Evolutionary conservation across 2,329 filamentous ascomycete species (phyloP).

Genomic region (Neurospora crassa): DNA sequence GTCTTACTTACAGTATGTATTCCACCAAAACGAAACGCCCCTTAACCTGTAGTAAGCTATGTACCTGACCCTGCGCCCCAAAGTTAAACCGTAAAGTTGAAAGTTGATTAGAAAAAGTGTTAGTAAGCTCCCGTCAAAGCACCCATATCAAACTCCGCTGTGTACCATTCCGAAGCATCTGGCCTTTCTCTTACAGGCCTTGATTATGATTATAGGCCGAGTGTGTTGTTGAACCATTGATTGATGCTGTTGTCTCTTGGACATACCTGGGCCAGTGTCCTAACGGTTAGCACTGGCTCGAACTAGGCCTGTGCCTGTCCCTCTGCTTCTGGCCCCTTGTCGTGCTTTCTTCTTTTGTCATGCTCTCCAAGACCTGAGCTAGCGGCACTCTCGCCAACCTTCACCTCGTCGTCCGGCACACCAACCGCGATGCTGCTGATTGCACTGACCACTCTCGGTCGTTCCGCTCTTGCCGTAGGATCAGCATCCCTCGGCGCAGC

Average conservation of each 20-base stretch:
- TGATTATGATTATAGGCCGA: neutral
- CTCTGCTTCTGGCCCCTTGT: neutral
- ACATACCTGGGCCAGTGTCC: neutral
- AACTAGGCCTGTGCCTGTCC: neutral
- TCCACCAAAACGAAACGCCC: neutral
- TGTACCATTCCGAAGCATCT: neutral
- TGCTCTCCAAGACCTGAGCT: conserved; percentile 29
- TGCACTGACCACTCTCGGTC: conserved; percentile 37
- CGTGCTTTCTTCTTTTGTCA: neutral
- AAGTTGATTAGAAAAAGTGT: neutral
- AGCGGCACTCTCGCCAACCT: conserved; percentile 53
- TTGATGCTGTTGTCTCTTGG: neutral
- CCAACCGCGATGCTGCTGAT: conserved; percentile 41
- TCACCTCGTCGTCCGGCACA: conserved; percentile 49
- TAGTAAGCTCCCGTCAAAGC: neutral
- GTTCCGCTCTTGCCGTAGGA: conserved; percentile 21
- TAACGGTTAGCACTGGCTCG: neutral
- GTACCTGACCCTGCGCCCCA: neutral
- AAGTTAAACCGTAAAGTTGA: neutral
- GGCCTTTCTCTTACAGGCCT: neutral
- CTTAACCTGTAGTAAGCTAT: neutral
- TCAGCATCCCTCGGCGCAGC: conserved; percentile 33
- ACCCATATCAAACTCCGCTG: neutral
- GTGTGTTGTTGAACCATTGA: neutral
- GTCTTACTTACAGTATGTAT: neutral